Base-by-base conservation (phyloP, 1,284 basidiomycete genomes). In the Cryptococcus floricola region DNA sequence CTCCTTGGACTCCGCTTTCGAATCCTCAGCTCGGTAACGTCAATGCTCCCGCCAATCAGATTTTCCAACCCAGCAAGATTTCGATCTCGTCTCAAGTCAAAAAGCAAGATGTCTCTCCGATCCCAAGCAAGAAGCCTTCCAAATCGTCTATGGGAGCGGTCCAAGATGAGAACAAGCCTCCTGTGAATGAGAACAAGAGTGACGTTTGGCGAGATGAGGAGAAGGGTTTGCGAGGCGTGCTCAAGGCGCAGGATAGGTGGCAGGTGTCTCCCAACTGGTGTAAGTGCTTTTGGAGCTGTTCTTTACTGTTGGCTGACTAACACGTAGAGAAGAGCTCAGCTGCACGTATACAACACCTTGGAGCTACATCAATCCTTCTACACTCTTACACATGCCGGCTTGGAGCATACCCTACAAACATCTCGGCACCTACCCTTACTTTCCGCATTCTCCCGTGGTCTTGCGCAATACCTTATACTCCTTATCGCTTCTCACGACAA, bases 251-350 rank as follows among this genome's bases (percentile, higher is more conserved):
- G 18, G 43, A 45, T 23, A 41, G 51, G 5, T 52, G 51, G 41
- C 41, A 45, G 42, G 34, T 45, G 6, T 34, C 51, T 12, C 51
- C 42, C 31, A 42, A 7, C 34, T 52, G 51, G 51, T 52, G 51
- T 51, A 25, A 51, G 49, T 48, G 31, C 10, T 10, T 34, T 2
- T 10, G 10, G 31, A 6, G 31, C 31, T 34, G 31, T 34, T 6
- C 3, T 8, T 34, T 10, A 34, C 10, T 34, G 31, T 8, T 34
- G 31, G 23, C 23, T 23, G 23, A 23, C 31, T 34, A 2, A 34
- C 31, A 10, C 31, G 6, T 34, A 10, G 31, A 34, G 31, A 34
- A 34, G 31, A 10, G 31, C 31, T 8, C 10, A 10, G 31, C 10
- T 10, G 31, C 6, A 34, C 31, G 31, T 34, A 1, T 34, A 34